Base-by-base conservation (phyloP, 2,329 filamentous ascomycete genomes). In the Plectosphaerella cucumerina region DNA sequence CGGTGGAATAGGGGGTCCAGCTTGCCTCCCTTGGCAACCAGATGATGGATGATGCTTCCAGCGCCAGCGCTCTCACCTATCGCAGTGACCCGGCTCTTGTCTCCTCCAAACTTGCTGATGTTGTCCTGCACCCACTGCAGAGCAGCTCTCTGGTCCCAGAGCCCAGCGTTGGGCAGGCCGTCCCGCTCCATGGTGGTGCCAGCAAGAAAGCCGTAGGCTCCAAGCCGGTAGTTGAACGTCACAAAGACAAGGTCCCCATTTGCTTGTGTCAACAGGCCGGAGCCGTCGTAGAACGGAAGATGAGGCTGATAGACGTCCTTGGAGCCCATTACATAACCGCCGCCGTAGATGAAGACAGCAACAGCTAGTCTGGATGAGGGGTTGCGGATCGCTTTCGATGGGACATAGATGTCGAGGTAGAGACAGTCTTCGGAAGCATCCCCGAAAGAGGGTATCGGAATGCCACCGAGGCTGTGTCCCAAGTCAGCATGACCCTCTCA, bases 21-120 rank as follows among this genome's bases (percentile, higher is more conserved):
- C 5, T 60, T 64, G 2, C 75, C 75, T 1, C 71, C 69, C 21
- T 72, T 60, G 0, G 69, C 68, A n/a, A 73, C 69, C 9, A 80
- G 62, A 48, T 79, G 76, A 50, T 79, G 74, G 46, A 78, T 56
- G 47, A 80, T 72, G 5, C 73, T 77, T 1, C 72, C 70, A 1
- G 73, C 78, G 1, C 78, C 77, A 0, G 77, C 76, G 9, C 72
- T 77, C 55, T 78, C 72, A 3, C 76, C 78, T 66, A 73, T 73
- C 5, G 74, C 74, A 1, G 71, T 77, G 6, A 80, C 74, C 4
- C 64, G 56, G 4, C 60, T 62, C 5, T 69, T 65, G 52, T 80
- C 72, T n/a, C 77, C 78, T 9, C 73, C 72, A 5, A 80, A 61
- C 1, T 71, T 61, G 9, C 58, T 49, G 41, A 79, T 74, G 55